Evolutionary conservation across 805 yeast species (phyloP).

Genomic region (Saccharomyces kudriavzevii): DNA sequence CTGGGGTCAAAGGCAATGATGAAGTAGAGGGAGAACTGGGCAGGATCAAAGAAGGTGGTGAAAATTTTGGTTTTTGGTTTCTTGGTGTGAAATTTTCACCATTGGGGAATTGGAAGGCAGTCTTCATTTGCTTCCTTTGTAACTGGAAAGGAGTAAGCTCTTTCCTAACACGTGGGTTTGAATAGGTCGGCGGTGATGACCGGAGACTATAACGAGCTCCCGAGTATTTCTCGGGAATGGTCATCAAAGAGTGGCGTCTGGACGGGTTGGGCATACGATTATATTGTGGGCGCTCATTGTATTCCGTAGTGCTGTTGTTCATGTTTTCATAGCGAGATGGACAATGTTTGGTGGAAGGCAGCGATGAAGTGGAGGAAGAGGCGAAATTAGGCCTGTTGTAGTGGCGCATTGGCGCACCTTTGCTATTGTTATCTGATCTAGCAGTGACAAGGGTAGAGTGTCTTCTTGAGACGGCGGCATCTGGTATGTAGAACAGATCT

Average conservation of each 20-base stretch:
- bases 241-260: not conserved
- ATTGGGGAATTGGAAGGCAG: slow-evolving; percentile 25
- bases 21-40: not conserved
- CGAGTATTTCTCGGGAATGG: not conserved
- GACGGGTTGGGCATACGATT: not conserved
- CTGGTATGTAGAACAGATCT: not conserved
- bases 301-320: not conserved
- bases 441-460: not conserved
- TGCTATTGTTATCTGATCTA: not conserved
- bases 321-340: not conserved
- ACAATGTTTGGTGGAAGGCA: not conserved
- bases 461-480: not conserved
- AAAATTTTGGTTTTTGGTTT: not conserved
- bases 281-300: not conserved
- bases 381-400: not conserved
- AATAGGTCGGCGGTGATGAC: not conserved
- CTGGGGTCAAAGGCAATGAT: not conserved
- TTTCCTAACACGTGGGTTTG: not conserved
- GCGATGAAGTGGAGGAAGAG: not conserved
- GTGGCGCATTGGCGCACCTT: not conserved
- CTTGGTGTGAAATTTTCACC: slow-evolving; percentile 30
- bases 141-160: slow-evolving; percentile 24
- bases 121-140: slow-evolving; percentile 26
- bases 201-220: not conserved
- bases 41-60: not conserved